phyloP scores from a whole-genome alignment of 73 alveolate species.

The Durusdinium trenchii region DNA sequence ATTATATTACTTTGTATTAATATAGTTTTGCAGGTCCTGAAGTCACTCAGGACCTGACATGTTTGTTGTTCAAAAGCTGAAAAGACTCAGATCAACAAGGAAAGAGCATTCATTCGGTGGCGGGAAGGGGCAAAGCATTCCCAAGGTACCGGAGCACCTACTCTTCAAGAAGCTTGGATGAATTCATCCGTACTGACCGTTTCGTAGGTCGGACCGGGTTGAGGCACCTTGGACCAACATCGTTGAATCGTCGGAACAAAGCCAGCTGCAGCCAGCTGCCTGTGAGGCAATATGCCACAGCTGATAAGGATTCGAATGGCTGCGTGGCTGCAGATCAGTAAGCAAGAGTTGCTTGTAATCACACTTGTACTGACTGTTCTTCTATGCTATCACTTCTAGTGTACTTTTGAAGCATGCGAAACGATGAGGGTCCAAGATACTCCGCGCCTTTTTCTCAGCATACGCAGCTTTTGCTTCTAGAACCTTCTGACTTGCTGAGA shows the following conservation, averaged over 20 bases:
- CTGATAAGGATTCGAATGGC: conserved; percentile 68
- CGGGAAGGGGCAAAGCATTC: background rate
- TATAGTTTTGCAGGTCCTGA: too few species aligned
- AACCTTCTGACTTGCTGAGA: too few species aligned
- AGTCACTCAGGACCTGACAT: too few species aligned
- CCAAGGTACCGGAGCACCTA: conserved; percentile 69
- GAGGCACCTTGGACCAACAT: too few species aligned
- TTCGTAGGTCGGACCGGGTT: background rate
- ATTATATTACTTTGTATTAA: too few species aligned
- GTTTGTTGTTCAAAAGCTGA: background rate
- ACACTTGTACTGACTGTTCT: background rate
- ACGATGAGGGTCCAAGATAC: too few species aligned
- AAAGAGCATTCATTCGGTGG: background rate
- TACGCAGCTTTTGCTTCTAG: too few species aligned
- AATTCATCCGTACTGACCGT: background rate
- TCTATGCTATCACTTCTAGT: too few species aligned
- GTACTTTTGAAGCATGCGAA: too few species aligned
- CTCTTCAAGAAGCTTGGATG: conserved; percentile 32
- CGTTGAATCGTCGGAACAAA: too few species aligned
- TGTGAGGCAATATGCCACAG: conserved; percentile 46
- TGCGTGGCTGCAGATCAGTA: background rate
- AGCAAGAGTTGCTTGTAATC: background rate
- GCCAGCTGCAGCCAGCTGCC: too few species aligned
- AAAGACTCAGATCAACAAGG: background rate
- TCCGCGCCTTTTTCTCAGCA: too few species aligned